Base-by-base conservation (phyloP, 148 eudicot genomes). In the Beta vulgaris region DNA sequence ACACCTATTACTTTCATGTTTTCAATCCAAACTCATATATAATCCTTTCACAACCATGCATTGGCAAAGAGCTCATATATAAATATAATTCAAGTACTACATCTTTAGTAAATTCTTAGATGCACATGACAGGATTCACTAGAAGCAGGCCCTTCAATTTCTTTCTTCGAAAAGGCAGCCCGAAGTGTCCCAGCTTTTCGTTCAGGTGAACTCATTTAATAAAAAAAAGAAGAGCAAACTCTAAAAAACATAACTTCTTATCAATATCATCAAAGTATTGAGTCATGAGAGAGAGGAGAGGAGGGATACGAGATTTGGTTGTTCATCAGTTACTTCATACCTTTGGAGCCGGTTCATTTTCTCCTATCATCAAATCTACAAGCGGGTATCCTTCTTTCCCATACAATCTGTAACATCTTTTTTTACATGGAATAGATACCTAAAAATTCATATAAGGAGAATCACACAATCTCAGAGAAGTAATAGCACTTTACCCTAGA, bases 351-450 rank as follows among this genome's bases (percentile, higher is more conserved):
- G 97, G 91, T 80, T 95, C 98, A 77, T 92, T 89, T 83, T 89
- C 98, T 48, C 97, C 97, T 1, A 84, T 85, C 92, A 95, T 91
- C 72, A 94, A 78, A 87, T 94, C 98, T 36, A 91, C 96, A 60
- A 94, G 87, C 25, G 97, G 86, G 54, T 84, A 94, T 48, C 92
- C 96, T 84, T 94, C 98, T 72, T 90, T 94, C 46, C 98, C 98
- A 42, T 94, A 94, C 81, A 94, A 80, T 85, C 97, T 86, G 89
- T 82, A 94, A 77, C 91, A 85, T 72, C 87, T 87, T 79, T 95
- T 95, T 74, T 90, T 95, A 83, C 98, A 95, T 48, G 98, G 97
- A 75, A 95, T 95, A 58, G 98, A 90, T 60, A 95, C 98, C 98
- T 95, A 78, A 32, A 61, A 79, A 35, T 51, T 18, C 48, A 28